Conservation (phyloP, 2,329 filamentous ascomycete species). For the Cryoendolithus antarcticus region DNA sequence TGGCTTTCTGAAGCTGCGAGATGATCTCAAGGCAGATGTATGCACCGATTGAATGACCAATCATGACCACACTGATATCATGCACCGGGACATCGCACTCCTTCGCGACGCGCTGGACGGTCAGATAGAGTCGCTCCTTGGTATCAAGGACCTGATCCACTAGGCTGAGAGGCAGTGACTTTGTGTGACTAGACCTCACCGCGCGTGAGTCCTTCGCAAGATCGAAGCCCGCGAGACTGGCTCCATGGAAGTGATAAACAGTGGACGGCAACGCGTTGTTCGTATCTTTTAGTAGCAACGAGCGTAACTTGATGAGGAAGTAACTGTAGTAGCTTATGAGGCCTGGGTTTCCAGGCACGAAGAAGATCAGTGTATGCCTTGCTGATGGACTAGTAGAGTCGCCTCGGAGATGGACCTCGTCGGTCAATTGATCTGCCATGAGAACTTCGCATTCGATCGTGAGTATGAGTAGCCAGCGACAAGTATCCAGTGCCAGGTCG, state of each 20-base stretch:
- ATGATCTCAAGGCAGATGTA: constrained; percentile 32
- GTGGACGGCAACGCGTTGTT: too few species aligned
- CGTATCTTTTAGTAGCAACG: neutral
- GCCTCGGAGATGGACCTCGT: too few species aligned
- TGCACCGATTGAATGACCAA: constrained; percentile 36
- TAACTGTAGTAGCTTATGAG: constrained; percentile 59
- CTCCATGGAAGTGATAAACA: constrained; percentile 35
- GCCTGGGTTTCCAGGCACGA: constrained; percentile 67
- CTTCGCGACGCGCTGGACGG: neutral
- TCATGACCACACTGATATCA: constrained; percentile 21
- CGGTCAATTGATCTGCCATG: too few species aligned
- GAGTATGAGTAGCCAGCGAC: too few species aligned
- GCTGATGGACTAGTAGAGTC: neutral
- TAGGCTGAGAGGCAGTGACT: constrained; percentile 1
- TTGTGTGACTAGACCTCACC: too few species aligned
- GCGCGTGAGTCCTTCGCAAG: constrained; percentile 7
- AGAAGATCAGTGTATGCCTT: constrained; percentile 45
- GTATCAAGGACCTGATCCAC: constrained; percentile 3
- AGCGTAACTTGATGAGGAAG: constrained; percentile 46
- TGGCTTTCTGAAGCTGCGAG: constrained; percentile 9
- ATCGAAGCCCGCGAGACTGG: constrained; percentile 33
- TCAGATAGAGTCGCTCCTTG: neutral
- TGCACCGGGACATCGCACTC: neutral
- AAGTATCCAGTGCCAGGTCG: too few species aligned
- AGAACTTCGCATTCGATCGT: too few species aligned